phyloP scores from a whole-genome alignment of 2,329 filamentous ascomycete genomes.

The Scopulariopsis brevicaulis region DNA sequence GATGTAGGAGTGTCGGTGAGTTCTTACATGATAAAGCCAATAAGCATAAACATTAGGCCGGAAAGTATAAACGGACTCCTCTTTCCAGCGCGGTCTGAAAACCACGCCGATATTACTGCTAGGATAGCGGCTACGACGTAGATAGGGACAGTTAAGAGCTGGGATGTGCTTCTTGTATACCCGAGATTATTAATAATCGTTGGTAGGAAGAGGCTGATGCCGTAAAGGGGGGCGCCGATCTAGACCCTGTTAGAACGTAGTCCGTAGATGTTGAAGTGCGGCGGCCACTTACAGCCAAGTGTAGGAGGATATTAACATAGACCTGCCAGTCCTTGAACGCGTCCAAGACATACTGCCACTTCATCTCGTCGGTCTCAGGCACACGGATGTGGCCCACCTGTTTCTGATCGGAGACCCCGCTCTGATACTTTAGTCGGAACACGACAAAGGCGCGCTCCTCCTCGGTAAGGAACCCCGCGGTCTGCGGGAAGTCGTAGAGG shows the following conservation, averaged over 20 bases:
- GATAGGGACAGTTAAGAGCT: constrained; percentile 15
- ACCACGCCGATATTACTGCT: constrained; percentile 8
- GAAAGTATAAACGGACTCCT: constrained; percentile 28
- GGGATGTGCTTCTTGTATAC: constrained; percentile 13
- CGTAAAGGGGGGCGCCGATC: constrained; percentile 12
- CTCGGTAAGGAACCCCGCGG: constrained; percentile 33
- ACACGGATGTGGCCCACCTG: constrained; percentile 38
- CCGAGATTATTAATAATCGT: constrained; percentile 13
- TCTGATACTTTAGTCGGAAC: constrained; percentile 41
- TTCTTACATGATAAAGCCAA: constrained; percentile 37
- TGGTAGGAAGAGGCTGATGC: constrained; percentile 31
- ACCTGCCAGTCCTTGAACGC: constrained; percentile 50
- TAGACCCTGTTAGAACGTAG: neutral
- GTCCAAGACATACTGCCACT: constrained; percentile 39
- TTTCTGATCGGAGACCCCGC: constrained; percentile 35
- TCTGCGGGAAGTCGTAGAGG: constrained; percentile 48
- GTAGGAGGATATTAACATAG: constrained; percentile 28
- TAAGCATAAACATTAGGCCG: constrained; percentile 38
- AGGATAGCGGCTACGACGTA: constrained; percentile 14
- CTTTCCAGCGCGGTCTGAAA: constrained; percentile 10
- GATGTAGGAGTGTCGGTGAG: neutral
- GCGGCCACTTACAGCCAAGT: constrained; percentile 49
- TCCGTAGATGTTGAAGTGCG: constrained; percentile 2
- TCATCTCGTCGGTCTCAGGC: constrained; percentile 43
- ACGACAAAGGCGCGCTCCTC: constrained; percentile 30